phyloP scores from a whole-genome alignment of 208 protist species.

The Spongospora subterranea region DNA sequence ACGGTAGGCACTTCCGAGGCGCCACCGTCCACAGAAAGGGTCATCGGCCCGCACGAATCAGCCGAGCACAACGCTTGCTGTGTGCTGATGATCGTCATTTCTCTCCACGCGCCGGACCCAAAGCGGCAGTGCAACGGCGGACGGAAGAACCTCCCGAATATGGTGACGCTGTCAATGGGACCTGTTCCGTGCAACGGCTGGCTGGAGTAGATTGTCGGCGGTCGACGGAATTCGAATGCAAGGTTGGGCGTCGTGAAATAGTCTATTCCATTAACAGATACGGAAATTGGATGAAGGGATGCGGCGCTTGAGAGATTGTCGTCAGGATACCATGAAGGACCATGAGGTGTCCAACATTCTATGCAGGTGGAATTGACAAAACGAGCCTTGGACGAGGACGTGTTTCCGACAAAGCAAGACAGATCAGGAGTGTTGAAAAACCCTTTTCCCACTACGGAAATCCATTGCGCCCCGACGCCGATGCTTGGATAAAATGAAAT shows the following conservation, averaged over 20 bases:
- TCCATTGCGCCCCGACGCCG: not conserved
- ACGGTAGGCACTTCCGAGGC: not conserved
- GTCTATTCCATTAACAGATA: not conserved
- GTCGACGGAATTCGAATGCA: not conserved
- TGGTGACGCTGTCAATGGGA: not conserved
- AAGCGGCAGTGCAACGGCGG: not conserved
- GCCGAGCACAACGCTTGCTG: not conserved
- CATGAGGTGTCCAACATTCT: not conserved
- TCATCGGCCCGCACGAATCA: not conserved
- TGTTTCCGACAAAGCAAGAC: not conserved
- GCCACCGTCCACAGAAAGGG: conserved; percentile 21
- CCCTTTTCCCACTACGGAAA: not conserved
- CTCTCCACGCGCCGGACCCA: not conserved
- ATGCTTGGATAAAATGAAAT: not conserved
- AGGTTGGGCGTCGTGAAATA: not conserved
- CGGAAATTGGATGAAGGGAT: not conserved
- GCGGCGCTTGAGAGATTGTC: not conserved
- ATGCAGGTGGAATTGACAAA: not conserved
- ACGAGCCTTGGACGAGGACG: not conserved
- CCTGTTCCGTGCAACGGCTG: not conserved
- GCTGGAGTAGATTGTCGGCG: not conserved
- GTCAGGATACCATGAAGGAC: not conserved
- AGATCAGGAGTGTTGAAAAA: not conserved
- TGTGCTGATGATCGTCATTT: not conserved
- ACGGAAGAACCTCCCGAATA: not conserved